Evolutionary conservation across 1,139 yeast species (phyloP).

Genomic region (Candida frijolesensis): DNA sequence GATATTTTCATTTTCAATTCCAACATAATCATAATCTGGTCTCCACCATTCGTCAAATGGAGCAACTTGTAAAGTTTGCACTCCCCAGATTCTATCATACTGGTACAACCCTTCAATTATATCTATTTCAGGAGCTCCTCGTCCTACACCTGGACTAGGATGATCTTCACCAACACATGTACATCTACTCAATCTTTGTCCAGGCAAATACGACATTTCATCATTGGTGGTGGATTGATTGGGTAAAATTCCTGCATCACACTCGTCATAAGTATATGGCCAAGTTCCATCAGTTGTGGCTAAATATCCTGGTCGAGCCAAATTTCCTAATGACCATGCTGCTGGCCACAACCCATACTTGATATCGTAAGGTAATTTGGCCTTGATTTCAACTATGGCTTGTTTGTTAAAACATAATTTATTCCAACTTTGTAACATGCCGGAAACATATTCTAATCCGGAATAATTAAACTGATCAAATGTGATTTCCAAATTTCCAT

Average conservation of each 20-base stretch:
- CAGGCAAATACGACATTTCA: slow-evolving; percentile 33
- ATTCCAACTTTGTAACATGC: slow-evolving; percentile 37
- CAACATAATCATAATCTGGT: slow-evolving; percentile 32
- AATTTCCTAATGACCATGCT: slow-evolving; percentile 34
- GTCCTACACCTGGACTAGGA: slow-evolving; percentile 30
- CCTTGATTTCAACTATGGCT: slow-evolving; percentile 27
- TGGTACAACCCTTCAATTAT: slow-evolving; percentile 30
- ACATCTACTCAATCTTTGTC: slow-evolving; percentile 29
- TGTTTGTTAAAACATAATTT: slow-evolving; percentile 31
- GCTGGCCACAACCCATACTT: slow-evolving; percentile 35
- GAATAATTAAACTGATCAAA: slow-evolving; percentile 28
- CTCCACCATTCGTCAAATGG: slow-evolving; percentile 39
- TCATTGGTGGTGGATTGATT: slow-evolving; percentile 31
- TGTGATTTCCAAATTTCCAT: slow-evolving; percentile 26
- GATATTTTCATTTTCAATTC: slow-evolving; percentile 20
- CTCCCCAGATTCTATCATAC: slow-evolving; percentile 25
- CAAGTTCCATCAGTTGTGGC: slow-evolving; percentile 36
- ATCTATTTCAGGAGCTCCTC: slow-evolving; percentile 40
- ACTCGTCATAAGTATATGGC: slow-evolving; percentile 36
- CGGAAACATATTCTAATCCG: slow-evolving; percentile 29
- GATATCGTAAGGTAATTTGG: slow-evolving; percentile 27
- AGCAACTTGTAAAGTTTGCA: slow-evolving; percentile 35
- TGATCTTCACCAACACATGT: slow-evolving; percentile 32
- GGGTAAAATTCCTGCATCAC: slow-evolving; percentile 33
- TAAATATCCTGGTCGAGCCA: slow-evolving; percentile 33